Conservation (phyloP, 2,329 filamentous ascomycete genomes). For the Camptophora hylomeconis region DNA sequence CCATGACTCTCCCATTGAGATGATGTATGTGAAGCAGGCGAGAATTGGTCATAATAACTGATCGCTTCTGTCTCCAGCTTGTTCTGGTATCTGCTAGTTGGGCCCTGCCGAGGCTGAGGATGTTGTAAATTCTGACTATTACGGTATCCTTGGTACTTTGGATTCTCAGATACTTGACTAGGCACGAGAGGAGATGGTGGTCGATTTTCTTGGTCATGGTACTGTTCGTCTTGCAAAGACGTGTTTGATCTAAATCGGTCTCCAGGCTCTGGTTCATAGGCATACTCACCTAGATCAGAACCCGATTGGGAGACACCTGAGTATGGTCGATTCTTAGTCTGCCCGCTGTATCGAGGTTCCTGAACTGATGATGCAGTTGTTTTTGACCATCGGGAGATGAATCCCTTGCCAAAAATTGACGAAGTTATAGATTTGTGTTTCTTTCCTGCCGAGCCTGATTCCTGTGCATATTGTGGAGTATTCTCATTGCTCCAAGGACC, state of each 20-base stretch:
- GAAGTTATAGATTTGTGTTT: conserved; percentile 83
- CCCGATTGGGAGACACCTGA: conserved; percentile 60
- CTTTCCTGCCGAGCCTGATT: conserved; percentile 53
- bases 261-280: conserved; percentile 37
- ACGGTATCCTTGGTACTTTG: conserved; percentile 52
- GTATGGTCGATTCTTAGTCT: conserved; percentile 45
- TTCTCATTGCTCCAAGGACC: conserved; percentile 59
- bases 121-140: conserved; percentile 52
- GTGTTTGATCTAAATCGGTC: conserved; percentile 31
- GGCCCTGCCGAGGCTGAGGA: conserved; percentile 50
- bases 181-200: conserved; percentile 51
- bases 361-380: conserved; percentile 82
- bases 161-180: conserved; percentile 42
- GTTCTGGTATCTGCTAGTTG: conserved; percentile 48
- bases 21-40: conserved; percentile 28
- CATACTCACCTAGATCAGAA: conserved; percentile 58
- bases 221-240: conserved; percentile 26
- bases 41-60: conserved; percentile 29
- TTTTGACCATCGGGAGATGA: conserved; percentile 77
- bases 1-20: conserved; percentile 26
- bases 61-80: conserved; percentile 49
- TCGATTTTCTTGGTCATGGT: conserved; percentile 28
- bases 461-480: conserved; percentile 46
- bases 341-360: conserved; percentile 54
- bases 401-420: conserved; percentile 73